A percentile compares a stretch with the other conserved stretches of the same genome.
These are phyloP conservation scores for Prosopis cineraria DNA, from an alignment of 306 rosid species.

Conservation along the genomic window DNA sequence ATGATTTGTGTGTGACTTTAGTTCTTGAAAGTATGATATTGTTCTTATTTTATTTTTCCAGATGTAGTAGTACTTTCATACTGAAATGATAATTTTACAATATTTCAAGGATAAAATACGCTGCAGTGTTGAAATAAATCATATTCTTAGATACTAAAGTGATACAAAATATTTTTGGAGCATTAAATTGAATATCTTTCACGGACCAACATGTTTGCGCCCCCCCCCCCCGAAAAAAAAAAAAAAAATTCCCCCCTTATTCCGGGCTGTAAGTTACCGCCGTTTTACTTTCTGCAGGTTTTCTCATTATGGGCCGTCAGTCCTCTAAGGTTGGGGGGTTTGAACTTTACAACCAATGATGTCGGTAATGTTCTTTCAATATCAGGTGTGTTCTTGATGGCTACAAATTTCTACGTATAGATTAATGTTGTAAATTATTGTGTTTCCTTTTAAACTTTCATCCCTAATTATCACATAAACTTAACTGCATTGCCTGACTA, in stretches of 20 bases:
- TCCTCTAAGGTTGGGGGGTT: constrained; percentile 67
- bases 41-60: not conserved
- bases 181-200: not conserved
- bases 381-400: constrained; percentile 49
- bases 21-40: not conserved
- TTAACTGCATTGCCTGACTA: not conserved
- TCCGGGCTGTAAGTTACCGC: not conserved
- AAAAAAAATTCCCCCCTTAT: no score
- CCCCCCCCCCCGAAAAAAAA: no score
- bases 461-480: not conserved
- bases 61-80: not conserved
- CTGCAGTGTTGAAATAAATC: not conserved
- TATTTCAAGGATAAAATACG: not conserved
- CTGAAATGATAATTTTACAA: not conserved
- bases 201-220: not conserved
- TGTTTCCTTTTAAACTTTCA: constrained; percentile 5
- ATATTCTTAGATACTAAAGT: not conserved
- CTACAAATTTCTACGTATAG: not conserved
- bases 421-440: not conserved
- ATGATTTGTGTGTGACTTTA: not conserved
- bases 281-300: constrained; percentile 46
- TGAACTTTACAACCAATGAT: constrained; percentile 56
- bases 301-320: constrained; percentile 87
- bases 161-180: not conserved
- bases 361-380: constrained; percentile 77